A percentile compares a stretch with the other conserved stretches of the same genome.
These are phyloP conservation scores for Sanghuangporus baumii DNA, from an alignment of 1,284 basidiomycete genomes.

Conservation along the genomic window DNA sequence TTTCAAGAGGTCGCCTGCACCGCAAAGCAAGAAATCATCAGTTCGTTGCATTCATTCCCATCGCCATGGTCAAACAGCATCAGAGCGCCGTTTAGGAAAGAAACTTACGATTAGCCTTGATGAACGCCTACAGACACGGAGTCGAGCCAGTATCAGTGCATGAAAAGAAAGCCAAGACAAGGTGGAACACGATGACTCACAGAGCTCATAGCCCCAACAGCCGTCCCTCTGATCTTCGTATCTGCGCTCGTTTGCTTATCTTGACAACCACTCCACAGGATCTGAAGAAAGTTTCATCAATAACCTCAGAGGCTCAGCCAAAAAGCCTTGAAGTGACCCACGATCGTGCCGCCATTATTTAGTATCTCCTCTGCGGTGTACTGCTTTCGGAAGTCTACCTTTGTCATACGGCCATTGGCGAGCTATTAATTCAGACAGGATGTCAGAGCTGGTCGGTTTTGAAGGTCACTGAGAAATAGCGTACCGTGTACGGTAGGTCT, in stretches of 20 bases:
- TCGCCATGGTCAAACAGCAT: no score
- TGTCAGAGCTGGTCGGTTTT: not conserved
- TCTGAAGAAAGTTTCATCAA: slow-evolving; percentile 29
- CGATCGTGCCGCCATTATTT: slow-evolving; percentile 3
- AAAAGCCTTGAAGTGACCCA: not conserved
- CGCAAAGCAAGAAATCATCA: not conserved
- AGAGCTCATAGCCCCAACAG: slow-evolving; percentile 85
- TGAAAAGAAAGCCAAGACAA: not conserved
- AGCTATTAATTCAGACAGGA: not conserved
- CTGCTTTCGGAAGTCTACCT: not conserved
- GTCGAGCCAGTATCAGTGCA: not conserved
- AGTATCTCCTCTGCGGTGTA: not conserved
- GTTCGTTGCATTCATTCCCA: not conserved
- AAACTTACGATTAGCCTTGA: slow-evolving; percentile 1
- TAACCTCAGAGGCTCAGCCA: not conserved
- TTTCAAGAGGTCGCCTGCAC: not conserved
- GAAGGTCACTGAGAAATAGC: not conserved
- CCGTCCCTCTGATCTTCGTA: slow-evolving; percentile 71
- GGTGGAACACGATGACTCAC: slow-evolving; percentile 33
- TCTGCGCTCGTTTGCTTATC: slow-evolving; percentile 93
- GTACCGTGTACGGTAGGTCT: slow-evolving; percentile 37
- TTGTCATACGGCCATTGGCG: not conserved
- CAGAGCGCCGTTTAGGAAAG: not conserved
- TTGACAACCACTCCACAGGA: slow-evolving; percentile 87
- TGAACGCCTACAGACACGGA: slow-evolving; percentile 1